These are phyloP conservation scores for Skeletonema tropicum DNA, from an alignment of 108 stramenopile genomes.

Conservation along the genomic window DNA sequence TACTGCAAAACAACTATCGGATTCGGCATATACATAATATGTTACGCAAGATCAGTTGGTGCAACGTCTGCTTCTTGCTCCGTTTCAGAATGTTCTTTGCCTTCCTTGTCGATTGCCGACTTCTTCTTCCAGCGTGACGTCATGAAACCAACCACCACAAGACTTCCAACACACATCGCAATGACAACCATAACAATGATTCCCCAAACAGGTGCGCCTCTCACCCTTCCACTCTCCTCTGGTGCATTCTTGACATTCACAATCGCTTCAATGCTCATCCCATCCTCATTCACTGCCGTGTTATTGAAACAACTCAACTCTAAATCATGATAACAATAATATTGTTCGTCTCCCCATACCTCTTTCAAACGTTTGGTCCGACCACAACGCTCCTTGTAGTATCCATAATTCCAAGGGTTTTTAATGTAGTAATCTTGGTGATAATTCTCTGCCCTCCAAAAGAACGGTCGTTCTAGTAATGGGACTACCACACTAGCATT, in stretches of 20 bases:
- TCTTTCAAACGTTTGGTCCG: not conserved
- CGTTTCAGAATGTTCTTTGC: no score
- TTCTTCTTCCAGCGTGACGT: no score
- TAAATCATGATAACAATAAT: slow-evolving; percentile 11
- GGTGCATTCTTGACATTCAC: slow-evolving; percentile 11
- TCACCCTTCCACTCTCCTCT: not conserved
- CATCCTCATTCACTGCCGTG: slow-evolving; percentile 5
- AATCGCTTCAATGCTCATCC: not conserved
- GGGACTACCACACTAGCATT: not conserved
- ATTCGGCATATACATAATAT: not conserved
- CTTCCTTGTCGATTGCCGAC: no score
- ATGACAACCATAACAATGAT: no score
- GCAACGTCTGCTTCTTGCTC: no score
- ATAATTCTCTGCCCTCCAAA: slow-evolving; percentile 8
- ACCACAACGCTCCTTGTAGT: slow-evolving; percentile 8
- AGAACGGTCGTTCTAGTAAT: not conserved
- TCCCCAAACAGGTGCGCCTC: no score
- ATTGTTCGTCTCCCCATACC: slow-evolving; percentile 14
- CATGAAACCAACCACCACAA: no score
- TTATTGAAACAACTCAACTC: slow-evolving; percentile 4
- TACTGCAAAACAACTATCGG: not conserved
- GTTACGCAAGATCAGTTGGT: no score
- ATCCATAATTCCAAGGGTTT: slow-evolving; percentile 5
- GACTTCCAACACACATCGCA: no score
- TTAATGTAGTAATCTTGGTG: slow-evolving; percentile 13